Conservation (phyloP, 2,329 filamentous ascomycete genomes). For the Aspergillus aculeatinus region DNA sequence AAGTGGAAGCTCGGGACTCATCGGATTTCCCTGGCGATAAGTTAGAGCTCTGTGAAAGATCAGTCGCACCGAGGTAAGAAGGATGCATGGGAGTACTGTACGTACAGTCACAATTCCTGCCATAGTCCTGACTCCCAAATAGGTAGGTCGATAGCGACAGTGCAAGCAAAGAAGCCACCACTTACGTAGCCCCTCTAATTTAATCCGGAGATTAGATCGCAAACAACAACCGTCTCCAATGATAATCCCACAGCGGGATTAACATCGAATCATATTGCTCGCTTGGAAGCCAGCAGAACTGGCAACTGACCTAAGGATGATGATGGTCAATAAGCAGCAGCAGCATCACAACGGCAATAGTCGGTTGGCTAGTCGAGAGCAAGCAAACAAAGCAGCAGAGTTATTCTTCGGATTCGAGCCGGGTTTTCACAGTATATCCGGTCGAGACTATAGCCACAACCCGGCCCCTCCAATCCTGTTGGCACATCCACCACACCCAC, state of each 20-base stretch:
- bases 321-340: not conserved
- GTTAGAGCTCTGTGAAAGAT: too few relatives aligned
- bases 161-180: not conserved
- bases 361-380: not conserved
- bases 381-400: not conserved
- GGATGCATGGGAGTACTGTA: not conserved
- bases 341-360: not conserved
- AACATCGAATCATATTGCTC: not conserved
- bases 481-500: not conserved
- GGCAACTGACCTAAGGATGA: not conserved
- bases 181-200: conserved; percentile 2
- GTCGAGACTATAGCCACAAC: not conserved
- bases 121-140: not conserved
- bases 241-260: not conserved
- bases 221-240: not conserved
- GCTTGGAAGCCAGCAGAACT: not conserved
- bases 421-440: not conserved
- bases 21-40: too few relatives aligned
- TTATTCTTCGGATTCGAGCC: not conserved
- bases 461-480: not conserved
- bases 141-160: not conserved
- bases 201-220: not conserved
- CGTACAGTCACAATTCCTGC: too few relatives aligned
- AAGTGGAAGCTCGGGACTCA: too few relatives aligned
- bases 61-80: not conserved